phyloP scores from a whole-genome alignment of 257 asterid species.

The Solanum paucissectum region DNA sequence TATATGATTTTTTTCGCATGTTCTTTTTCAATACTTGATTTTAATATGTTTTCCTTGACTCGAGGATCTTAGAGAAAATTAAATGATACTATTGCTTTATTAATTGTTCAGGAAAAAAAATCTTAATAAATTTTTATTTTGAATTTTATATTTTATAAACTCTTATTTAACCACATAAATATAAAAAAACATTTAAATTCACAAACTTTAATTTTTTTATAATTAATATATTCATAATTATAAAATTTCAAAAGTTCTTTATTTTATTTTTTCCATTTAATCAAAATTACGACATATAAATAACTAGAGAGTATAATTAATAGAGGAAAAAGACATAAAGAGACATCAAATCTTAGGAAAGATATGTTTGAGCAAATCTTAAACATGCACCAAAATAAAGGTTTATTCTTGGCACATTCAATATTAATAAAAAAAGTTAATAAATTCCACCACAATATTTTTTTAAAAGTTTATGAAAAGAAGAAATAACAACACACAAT shows the following conservation, averaged over 20 bases:
- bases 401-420: not conserved
- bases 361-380: not conserved
- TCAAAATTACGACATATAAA: not conserved
- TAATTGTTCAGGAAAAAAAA: not conserved
- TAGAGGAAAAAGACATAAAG: not conserved
- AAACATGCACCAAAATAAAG: not conserved
- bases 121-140: not conserved
- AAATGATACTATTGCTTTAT: not conserved
- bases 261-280: not conserved
- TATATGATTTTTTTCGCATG: no score
- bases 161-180: not conserved
- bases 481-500: not conserved
- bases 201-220: not conserved
- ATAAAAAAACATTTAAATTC: not conserved
- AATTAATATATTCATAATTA: not conserved
- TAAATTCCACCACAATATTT: not conserved
- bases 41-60: no score
- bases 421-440: rapidly evolving
- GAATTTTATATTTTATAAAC: not conserved
- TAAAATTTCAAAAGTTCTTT: not conserved
- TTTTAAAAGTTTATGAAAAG: not conserved
- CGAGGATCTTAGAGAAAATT: not conserved
- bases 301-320: not conserved
- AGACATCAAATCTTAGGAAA: not conserved
- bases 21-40: not conserved